Conservation (phyloP, 1,139 yeast species). For the Entelexis paramagnoliae region DNA sequence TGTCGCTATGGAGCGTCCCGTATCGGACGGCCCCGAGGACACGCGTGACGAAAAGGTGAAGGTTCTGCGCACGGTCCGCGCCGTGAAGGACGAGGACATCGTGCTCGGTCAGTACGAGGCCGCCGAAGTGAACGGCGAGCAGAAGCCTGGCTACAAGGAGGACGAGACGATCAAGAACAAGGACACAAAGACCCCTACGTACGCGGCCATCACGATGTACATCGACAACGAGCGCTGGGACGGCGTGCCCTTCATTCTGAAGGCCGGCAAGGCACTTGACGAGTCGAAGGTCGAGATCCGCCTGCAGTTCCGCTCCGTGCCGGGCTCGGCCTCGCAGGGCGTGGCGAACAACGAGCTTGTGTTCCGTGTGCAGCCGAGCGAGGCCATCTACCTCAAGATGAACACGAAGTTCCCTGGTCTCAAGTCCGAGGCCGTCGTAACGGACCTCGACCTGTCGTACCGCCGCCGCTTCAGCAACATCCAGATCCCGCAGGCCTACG, state of each 20-base stretch:
- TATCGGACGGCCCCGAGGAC: slow-evolving; percentile 78
- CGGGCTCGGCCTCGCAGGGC: slow-evolving; percentile 37
- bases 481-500: slow-evolving; percentile 90
- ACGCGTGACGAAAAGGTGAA: slow-evolving; percentile 94
- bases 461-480: slow-evolving; percentile 70
- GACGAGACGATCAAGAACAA: slow-evolving; percentile 79
- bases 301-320: slow-evolving; percentile 78
- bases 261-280: slow-evolving; percentile 94
- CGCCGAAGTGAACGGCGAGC: slow-evolving; percentile 72
- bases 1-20: slow-evolving; percentile 93
- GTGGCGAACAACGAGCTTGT: slow-evolving; percentile 90
- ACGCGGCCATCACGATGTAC: slow-evolving; percentile 69
- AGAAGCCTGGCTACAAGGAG: slow-evolving; percentile 82
- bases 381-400: slow-evolving; percentile 83
- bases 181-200: slow-evolving; percentile 78
- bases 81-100: slow-evolving; percentile 55
- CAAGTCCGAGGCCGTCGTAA: slow-evolving; percentile 65
- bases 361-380: slow-evolving; percentile 86
- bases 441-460: slow-evolving; percentile 86
- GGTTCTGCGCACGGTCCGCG: slow-evolving; percentile 70
- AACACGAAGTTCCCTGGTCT: slow-evolving; percentile 92
- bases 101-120: slow-evolving; percentile 79
- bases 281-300: slow-evolving; percentile 87
- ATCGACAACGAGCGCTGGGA: slow-evolving; percentile 95
- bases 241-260: slow-evolving; percentile 88